Evolutionary conservation across 345 rosid genomes (phyloP).

Genomic region (Schrenkiella parvula): DNA sequence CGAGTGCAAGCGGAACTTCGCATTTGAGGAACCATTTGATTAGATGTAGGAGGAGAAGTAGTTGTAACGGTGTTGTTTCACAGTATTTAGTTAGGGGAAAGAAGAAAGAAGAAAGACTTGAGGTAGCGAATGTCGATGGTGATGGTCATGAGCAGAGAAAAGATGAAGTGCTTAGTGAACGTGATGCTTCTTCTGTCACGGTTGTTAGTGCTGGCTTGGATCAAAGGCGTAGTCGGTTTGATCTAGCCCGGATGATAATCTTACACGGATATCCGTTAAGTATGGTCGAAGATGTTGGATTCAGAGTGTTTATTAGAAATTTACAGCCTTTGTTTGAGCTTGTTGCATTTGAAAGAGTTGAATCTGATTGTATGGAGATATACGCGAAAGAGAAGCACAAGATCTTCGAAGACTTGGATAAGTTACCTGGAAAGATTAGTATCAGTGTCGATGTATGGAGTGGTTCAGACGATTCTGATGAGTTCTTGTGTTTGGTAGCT

Average conservation of each 20-base stretch:
- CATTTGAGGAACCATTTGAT: slow-evolving; percentile 79
- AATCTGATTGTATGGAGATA: slow-evolving; percentile 77
- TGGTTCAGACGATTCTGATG: slow-evolving; percentile 40
- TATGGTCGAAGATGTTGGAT: slow-evolving; percentile 80
- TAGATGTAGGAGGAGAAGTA: slow-evolving; percentile 57
- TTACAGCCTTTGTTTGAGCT: slow-evolving; percentile 68
- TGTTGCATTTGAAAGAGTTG: slow-evolving; percentile 47
- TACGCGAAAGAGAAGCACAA: slow-evolving; percentile 62
- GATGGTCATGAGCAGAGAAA: slow-evolving; percentile 43
- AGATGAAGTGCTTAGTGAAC: slow-evolving; percentile 54
- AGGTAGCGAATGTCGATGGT: slow-evolving; percentile 31
- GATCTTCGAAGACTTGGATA: slow-evolving; percentile 59
- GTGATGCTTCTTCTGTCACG: slow-evolving; percentile 25
- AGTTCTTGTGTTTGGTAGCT: slow-evolving; percentile 55
- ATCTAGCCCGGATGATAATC: slow-evolving; percentile 78
- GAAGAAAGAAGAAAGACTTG: slow-evolving; percentile 48
- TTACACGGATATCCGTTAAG: slow-evolving; percentile 65
- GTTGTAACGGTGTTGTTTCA: slow-evolving; percentile 37
- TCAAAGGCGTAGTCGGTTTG: slow-evolving; percentile 67
- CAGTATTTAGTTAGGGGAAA: slow-evolving; percentile 45
- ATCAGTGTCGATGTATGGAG: slow-evolving; percentile 56
- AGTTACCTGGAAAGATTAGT: slow-evolving; percentile 71
- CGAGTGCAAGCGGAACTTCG: slow-evolving; percentile 81
- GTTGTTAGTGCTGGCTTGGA: slow-evolving; percentile 38
- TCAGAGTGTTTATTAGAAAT: slow-evolving; percentile 64